phyloP scores from a whole-genome alignment of 805 yeast genomes.

The Ogataea minuta region DNA sequence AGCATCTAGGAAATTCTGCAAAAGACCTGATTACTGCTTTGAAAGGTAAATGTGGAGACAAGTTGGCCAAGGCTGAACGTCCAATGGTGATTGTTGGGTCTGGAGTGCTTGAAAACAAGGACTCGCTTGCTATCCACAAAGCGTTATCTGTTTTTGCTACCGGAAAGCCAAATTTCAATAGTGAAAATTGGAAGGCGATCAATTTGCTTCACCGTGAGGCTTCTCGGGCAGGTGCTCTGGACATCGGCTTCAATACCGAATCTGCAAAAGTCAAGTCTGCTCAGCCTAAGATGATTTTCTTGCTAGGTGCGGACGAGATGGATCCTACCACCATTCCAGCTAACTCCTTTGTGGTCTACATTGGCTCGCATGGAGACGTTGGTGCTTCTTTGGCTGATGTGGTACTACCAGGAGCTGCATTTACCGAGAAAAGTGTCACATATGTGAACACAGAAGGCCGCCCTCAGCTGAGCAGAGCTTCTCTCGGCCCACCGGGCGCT shows the following conservation, averaged over 20 bases:
- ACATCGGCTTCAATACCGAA: conserved; percentile 67
- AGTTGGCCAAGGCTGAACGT: conserved; percentile 60
- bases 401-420: conserved; percentile 82
- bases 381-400: conserved; percentile 91
- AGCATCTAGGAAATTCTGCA: conserved; percentile 61
- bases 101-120: conserved; percentile 67
- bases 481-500: conserved; percentile 81
- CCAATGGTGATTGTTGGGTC: conserved; percentile 84
- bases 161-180: conserved; percentile 56
- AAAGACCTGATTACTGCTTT: conserved; percentile 59
- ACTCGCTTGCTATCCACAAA: conserved; percentile 59
- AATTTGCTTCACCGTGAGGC: conserved; percentile 82
- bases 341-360: conserved; percentile 85
- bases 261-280: conserved; percentile 44
- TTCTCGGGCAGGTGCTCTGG: conserved; percentile 83
- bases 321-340: conserved; percentile 66
- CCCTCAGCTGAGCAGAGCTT: conserved; percentile 81
- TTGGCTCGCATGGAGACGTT: conserved; percentile 88
- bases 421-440: conserved; percentile 82
- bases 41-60: conserved; percentile 65
- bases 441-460: conserved; percentile 90
- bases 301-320: conserved; percentile 83
- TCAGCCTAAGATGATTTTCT: conserved; percentile 71
- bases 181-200: conserved; percentile 77
- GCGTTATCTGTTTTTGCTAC: conserved; percentile 59